Evolutionary conservation across 768 basidiomycete genomes (phyloP), one percentile per base, ranked within the genome.

Genomic region (Agrocybe praecox): DNA sequence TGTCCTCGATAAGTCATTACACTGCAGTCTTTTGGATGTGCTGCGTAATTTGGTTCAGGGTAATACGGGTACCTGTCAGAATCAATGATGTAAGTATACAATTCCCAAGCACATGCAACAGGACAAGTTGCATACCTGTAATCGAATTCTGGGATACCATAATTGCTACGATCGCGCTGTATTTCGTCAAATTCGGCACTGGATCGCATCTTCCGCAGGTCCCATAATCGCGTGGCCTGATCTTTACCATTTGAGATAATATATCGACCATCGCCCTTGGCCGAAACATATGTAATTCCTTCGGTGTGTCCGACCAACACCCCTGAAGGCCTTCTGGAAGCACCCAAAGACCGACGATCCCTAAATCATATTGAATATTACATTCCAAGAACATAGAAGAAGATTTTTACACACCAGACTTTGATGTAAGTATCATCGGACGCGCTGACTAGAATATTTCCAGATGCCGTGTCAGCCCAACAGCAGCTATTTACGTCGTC

Each of bases 1-100:
- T 98, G 97, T 1, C 97, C 97, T 43, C 92, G 82, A 70, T 93
- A 99, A 1, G 92, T 90, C 96, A 96, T 96, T 32, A 98, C 88
- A 63, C 92, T 95, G 68, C 94, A 94, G 66, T 98, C 95, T 55
- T 81, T 75, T 6, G 94, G 96, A 72, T 96, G 96, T 11, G 87
- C 85, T 14, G 70, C 62, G 62, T 74, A 77, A 58, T 70, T 78
- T 7, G 88, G 88, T 56, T 79, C 86, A 2, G 86, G 85, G 65
- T 92, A 94, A 44, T 74, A 72, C 3, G 83, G 82, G 62, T 84
- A 81, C 62, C 92, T 90, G 52, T 15, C 46, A 5, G 52, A 52
- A 54, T 43, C 19, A 48, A 42, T 45, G 44, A 18, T 22, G 22
- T 53, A 45, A 22, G 14, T 23, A 47, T 7, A 15, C 26, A 26